A percentile compares a stretch with the other conserved stretches of the same genome.
Conservation (phyloP, 257 asterid genomes). For the Pogostemon cablin region DNA sequence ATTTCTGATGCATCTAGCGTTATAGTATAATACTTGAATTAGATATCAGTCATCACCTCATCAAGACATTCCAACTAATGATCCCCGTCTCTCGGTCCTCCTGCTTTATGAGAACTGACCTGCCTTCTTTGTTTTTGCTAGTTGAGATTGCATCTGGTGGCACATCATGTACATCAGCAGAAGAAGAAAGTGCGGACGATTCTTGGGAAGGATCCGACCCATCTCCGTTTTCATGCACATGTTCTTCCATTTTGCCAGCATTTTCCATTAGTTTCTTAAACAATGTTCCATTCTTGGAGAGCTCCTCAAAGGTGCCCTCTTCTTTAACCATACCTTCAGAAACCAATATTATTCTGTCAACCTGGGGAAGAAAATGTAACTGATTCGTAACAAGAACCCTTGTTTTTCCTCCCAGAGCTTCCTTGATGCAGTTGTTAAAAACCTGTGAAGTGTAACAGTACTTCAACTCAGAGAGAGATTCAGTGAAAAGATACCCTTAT, state of each 20-base stretch:
- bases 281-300: conserved; percentile 59
- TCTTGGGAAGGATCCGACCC: conserved; percentile 34
- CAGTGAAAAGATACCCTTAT: neutral
- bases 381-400: conserved; percentile 91
- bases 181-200: conserved; percentile 39
- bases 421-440: conserved; percentile 74
- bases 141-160: conserved; percentile 46
- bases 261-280: conserved; percentile 84
- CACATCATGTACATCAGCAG: conserved; percentile 36
- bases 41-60: conserved; percentile 47
- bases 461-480: conserved; percentile 19
- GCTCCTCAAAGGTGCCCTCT: conserved; percentile 84
- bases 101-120: conserved; percentile 77
- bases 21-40: conserved; percentile 10
- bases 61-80: conserved; percentile 81
- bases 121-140: conserved; percentile 55
- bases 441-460: conserved; percentile 60
- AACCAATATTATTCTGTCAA: conserved; percentile 72
- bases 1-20: too few relatives aligned
- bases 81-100: conserved; percentile 91
- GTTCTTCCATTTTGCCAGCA: conserved; percentile 84
- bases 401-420: conserved; percentile 73
- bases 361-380: conserved; percentile 85
- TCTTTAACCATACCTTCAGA: conserved; percentile 80
- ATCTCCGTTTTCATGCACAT: conserved; percentile 56